A percentile compares a stretch with the other conserved stretches of the same genome.
Evolutionary conservation across 2,329 filamentous ascomycete genomes (phyloP).

Genomic region (Fusarium abutilonis): DNA sequence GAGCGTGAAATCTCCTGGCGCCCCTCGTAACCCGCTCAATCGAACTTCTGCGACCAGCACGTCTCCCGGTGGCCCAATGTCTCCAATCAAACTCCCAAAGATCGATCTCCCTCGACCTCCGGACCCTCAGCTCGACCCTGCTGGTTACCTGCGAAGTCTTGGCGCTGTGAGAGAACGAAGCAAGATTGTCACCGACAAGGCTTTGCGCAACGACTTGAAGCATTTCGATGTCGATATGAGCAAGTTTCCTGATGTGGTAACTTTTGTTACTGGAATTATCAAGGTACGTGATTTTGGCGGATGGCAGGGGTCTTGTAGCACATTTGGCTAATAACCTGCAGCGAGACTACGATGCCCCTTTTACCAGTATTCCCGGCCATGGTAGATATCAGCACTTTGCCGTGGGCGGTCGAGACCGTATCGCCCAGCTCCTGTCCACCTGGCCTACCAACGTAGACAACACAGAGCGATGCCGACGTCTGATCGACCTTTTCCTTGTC

Average conservation of each 20-base stretch:
- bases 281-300: constrained; percentile 69
- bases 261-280: constrained; percentile 91
- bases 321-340: constrained; percentile 41
- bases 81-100: constrained; percentile 70
- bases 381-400: constrained; percentile 86
- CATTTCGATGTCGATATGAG: constrained; percentile 90
- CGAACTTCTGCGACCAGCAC: constrained; percentile 63
- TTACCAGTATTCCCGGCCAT: constrained; percentile 80
- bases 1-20: constrained; percentile 48
- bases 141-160: constrained; percentile 89
- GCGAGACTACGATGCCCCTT: constrained; percentile 66
- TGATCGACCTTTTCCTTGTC: constrained; percentile 81
- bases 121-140: constrained; percentile 87
- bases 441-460: constrained; percentile 76
- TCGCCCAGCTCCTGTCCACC: constrained; percentile 74
- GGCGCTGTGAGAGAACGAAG: constrained; percentile 85
- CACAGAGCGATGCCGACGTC: constrained; percentile 76
- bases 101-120: constrained; percentile 85
- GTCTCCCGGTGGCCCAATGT: constrained; percentile 60
- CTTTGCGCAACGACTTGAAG: constrained; percentile 77
- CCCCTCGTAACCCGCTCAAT: constrained; percentile 53
- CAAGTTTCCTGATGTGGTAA: constrained; percentile 85
- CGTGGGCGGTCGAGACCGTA: constrained; percentile 78
- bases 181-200: constrained; percentile 78
- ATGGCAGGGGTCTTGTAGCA: neutral